phyloP scores from a whole-genome alignment of 1,284 basidiomycete species.

The Filobasidium uniguttulatum region DNA sequence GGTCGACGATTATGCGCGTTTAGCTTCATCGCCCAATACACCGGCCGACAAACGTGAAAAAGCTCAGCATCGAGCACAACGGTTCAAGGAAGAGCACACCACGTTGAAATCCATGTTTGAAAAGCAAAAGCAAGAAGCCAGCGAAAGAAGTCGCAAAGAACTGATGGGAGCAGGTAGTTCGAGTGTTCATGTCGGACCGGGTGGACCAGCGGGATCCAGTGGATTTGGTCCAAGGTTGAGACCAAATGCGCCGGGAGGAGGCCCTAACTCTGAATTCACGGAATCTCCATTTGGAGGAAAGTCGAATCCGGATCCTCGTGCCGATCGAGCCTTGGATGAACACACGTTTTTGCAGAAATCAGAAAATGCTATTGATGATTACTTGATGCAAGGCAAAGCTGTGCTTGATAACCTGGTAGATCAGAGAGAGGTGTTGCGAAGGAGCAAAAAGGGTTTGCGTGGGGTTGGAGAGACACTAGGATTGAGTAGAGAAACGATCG shows the following conservation, averaged over 20 bases:
- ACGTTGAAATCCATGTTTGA: constrained; percentile 39
- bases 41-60: background rate
- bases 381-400: constrained; percentile 75
- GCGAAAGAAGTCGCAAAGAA: constrained; percentile 36
- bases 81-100: constrained; percentile 38
- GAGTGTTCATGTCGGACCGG: constrained; percentile 3
- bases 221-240: constrained; percentile 11
- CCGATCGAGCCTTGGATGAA: constrained; percentile 66
- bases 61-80: constrained; percentile 27
- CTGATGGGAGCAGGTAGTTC: constrained; percentile 21
- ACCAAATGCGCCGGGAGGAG: constrained; percentile 43
- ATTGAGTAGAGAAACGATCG: constrained; percentile 77
- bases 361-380: constrained; percentile 66
- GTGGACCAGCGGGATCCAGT: constrained; percentile 1
- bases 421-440: constrained; percentile 80
- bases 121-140: constrained; percentile 32
- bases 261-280: constrained; percentile 16
- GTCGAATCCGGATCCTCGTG: constrained; percentile 46
- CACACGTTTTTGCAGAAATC: constrained; percentile 73
- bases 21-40: constrained; percentile 43
- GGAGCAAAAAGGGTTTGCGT: constrained; percentile 66
- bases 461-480: constrained; percentile 86
- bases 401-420: constrained; percentile 80
- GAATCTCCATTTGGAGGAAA: constrained; percentile 39
- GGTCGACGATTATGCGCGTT: constrained; percentile 88